Base-by-base conservation (phyloP, 2,329 filamentous ascomycete species). In the Exserohilum rostratum region DNA sequence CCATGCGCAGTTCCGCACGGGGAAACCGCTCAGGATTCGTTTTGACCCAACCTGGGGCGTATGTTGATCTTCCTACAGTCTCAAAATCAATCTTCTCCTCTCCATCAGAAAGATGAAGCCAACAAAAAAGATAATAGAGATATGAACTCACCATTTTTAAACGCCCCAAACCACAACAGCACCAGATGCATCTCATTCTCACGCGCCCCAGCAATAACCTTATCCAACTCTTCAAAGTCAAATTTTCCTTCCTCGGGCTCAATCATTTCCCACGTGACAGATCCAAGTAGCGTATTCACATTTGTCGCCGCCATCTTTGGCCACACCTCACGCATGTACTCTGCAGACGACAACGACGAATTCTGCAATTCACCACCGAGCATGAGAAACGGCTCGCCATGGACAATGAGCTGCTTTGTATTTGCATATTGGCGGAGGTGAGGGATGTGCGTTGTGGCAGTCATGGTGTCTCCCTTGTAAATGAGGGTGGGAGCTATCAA, bases 301-400 rank as follows among this genome's bases (percentile, higher is more conserved):
- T 78, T 69, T 12, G 70, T 77, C 15, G 69, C 69, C 4, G 67
- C 68, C 57, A 81, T 67, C 44, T 78, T 79, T 29, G 73, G 70
- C 78, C 79, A 82, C 6, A 76, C 60, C 25, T 73, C 68, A 13
- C 69, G 61, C 79, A 82, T 82, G 53, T 77, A 80, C 40, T 73
- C 67, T 6, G 76, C 71, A 5, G 77, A 80, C 7, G 72, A 77
- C 42, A 81, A 68, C 1, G 78, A 79, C 0, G 79, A 82, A 59
- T 81, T 82, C 50, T 81, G 79, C 33, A 81, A 65, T 66, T 82
- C 78, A 9, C 66, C 79, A n/a, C 69, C 76, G 5, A 79, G 70
- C 56, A 79, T 76, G 31, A 80, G 74, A 48, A 79, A 79, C 0
- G 78, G 79, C 27, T 76, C 64, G 56, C 74, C 78, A 65, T 80